Conservation (phyloP, 805 yeast genomes). For the Kluyveromyces wickerhamii region DNA sequence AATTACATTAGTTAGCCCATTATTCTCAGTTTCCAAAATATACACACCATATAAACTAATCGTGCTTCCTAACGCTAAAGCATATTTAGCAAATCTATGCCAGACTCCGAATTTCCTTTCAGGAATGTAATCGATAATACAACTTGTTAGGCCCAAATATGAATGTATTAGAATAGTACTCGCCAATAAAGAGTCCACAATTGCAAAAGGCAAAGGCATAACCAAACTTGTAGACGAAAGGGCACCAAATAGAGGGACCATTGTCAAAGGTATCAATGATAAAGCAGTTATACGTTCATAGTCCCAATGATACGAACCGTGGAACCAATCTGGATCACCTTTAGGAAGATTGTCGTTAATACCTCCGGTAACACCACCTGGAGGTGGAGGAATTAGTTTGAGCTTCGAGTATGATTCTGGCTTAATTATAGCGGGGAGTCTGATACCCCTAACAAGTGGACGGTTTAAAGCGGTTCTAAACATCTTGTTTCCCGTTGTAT, state of each 20-base stretch:
- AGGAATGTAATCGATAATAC: conserved; percentile 76
- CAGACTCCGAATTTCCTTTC: conserved; percentile 59
- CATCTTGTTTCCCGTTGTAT: too few species aligned
- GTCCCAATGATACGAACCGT: conserved; percentile 73
- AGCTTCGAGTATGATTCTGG: conserved; percentile 13
- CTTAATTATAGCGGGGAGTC: not conserved
- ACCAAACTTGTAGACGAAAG: conserved; percentile 40
- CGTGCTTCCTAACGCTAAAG: conserved; percentile 55
- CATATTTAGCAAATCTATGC: conserved; percentile 53
- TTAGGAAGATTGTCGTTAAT: conserved; percentile 65
- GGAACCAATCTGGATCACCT: conserved; percentile 45
- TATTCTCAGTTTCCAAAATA: conserved; percentile 54
- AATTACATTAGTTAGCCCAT: conserved; percentile 51
- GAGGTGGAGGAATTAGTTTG: conserved; percentile 58
- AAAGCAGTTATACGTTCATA: conserved; percentile 54
- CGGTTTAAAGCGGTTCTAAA: conserved; percentile 6
- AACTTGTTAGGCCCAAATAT: conserved; percentile 64
- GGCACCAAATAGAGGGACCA: conserved; percentile 40
- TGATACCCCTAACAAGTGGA: conserved; percentile 3
- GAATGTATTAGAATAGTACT: conserved; percentile 54
- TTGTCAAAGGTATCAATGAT: conserved; percentile 54
- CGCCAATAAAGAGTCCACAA: conserved; percentile 50
- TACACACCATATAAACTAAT: conserved; percentile 66
- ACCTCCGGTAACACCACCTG: conserved; percentile 63
- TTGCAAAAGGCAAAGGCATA: conserved; percentile 26